Base-by-base conservation (phyloP, 176 grass and related monocot species). In the Saccharum spontaneum region DNA sequence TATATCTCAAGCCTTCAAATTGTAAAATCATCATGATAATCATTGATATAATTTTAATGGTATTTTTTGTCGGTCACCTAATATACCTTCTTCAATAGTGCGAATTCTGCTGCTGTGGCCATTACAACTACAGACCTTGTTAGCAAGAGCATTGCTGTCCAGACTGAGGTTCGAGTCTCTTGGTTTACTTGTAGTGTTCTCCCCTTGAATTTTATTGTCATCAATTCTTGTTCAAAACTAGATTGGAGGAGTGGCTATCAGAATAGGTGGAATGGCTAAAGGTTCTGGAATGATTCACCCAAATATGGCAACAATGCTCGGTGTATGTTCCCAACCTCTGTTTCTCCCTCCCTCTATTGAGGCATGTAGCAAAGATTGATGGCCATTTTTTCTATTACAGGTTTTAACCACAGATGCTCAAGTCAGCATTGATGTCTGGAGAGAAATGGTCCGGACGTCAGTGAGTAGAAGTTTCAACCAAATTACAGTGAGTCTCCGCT, bases 201-300 rank as follows among this genome's bases (percentile, higher is more conserved):
- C 75, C 57, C 18, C 16, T 73, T 67, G 2, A 5, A 3, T 37
- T 86, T 77, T 87, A 49, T 61, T 63, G 40, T 76, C 5, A 46
- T 46, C 77, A 73, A 60, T 62, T 77, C 36, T 57, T 88, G 55
- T 87, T 86, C 43, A 81, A 86, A 77, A 78, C 34, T 93, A 98
- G 96, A 87, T 98, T 81, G 88, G 93, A 87, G 96, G 96, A 87
- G 79, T 95, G 68, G 77, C 93, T 86, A 82, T 98, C 67, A 98
- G 82, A 78, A 86, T 98, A 78, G 96, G 96, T 76, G 96, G 96
- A 86, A 98, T 98, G 89, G 93, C 96, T 59, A 98, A 98, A 90
- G 96, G 96, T 90, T 98, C 96, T 37, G 96, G 96, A 78, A 98
- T 98, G 96, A 98, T 98, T 79, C 93, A 98, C 86, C 96, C 96